Evolutionary conservation across 23 red algal species (phyloP), one percentile per base, ranked within the genome.

Genomic region (Gracilaria vermiculophylla): DNA sequence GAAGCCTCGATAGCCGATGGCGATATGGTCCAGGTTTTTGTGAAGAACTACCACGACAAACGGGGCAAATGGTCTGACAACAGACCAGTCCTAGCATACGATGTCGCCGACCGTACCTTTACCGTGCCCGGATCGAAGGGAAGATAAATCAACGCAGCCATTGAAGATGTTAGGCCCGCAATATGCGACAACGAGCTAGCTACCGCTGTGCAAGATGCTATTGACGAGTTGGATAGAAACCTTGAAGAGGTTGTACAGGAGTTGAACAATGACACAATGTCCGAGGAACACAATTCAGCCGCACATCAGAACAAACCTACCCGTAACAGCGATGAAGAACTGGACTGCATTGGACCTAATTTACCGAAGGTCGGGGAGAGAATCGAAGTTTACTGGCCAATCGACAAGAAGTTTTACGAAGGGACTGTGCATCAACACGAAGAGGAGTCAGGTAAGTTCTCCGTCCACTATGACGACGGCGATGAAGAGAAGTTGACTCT

Each of bases 161-260:
- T 81, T 15, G 77, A 81, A 58, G 45, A 81, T 34, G 77, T 60
- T 2, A 32, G 77, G 52, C 53, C 56, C n/a, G 51, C 77, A 58
- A 39, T 81, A 5, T 28, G 31, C 23, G 50, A 58, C 27, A 43
- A 60, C 32, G 28, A 64, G 53, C 56, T 81, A 36, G 77, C 77
- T 20, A 4, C 52, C 27, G 53, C 56, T 64, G 77, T 81, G 52
- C 77, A 64, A 28, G 77, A 81, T 3, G 77, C 77, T 40, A 81
- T 31, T 5, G 77, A 81, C 54, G 77, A 60, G 24, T 33, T 81
- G 5, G 77, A 81, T 35, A 60, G 77, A 60, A 81, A 60, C 54
- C 52, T 60, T 29, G 45, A 81, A n/a, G 56, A 62, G 10, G 77
- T 40, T 35, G 27, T 81, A 60, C 9, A 15, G 6, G 19, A 73